Base-by-base conservation (phyloP, 441 rosid species). In the Hura crepitans region DNA sequence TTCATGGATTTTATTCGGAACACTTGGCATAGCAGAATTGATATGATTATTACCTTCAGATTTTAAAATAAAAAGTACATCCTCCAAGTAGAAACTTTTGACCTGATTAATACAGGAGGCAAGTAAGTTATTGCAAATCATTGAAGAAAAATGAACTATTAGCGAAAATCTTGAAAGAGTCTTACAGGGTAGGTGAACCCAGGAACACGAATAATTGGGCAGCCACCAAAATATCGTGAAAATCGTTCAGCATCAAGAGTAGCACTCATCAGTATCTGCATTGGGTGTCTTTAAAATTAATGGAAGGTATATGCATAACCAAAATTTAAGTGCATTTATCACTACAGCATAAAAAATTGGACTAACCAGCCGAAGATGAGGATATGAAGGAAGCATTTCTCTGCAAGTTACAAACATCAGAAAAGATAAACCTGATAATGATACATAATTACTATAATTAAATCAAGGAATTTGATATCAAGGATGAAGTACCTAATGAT, bases 221-320 rank as follows among this genome's bases (percentile, higher is more conserved):
- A 95, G 78, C 97, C 93, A 53, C 96, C 99, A 90, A 95, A 95
- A 84, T 95, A 95, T 76, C 82, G 86, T 11, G 96, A 88, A 83
- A 95, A 92, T 75, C 95, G 83, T 66, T 84, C 99, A 69, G 97
- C 87, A 82, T 95, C 95, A 42, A 95, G 86, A 18, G 99, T 95
- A 62, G 99, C 99, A 85, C 99, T 95, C 99, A 95, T 95, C 73
- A 95, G 68, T 77, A 95, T 81, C 99, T 92, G 87, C 9, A 57
- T 79, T n/a, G 39, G 54, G 25, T 28, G n/a, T 20, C 49, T 62
- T 69, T 67, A 68, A 0, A 55, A 60, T 58, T 8, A 15, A 68
- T 67, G 39, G 63, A 57, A 71, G 25, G 14, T 15, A 20, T 14
- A 66, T 42, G 43, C 31, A 50, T 58, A 54, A 70, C 37, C 55